Evolutionary conservation across 257 asterid species (phyloP), one percentile per base, ranked within the genome.

Genomic region (Ballota nigra): DNA sequence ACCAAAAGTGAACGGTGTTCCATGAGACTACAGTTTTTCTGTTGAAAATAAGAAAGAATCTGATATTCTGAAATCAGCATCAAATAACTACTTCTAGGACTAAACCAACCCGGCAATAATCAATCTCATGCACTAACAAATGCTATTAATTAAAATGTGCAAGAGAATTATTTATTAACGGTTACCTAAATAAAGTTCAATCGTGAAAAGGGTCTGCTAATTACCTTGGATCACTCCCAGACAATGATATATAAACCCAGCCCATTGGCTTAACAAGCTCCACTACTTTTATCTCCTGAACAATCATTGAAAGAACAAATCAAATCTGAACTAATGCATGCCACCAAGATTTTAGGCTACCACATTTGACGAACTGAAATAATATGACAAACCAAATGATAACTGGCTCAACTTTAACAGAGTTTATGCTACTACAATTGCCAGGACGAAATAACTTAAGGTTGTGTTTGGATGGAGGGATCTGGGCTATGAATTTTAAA

Each of bases 201-300:
- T 8, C 28, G 36, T 8, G 65, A 52, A 5, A 57, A 53, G 62
- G 24, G 24, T 76, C 24, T 60, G 73, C 9, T 55, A 31, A 83
- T 73, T 43, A 91, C 99, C 97, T 87, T 40, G 99, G 96, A 70
- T 92, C 98, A 83, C 69, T 88, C 31, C 98, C 98, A 24, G 99
- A 95, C 81, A 95, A 82, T 22, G 96, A 89, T 66, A 88, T 81
- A 78, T 87, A 80, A 79, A 89, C 86, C 98, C 99, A 95, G 28
- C 98, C 98, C 47, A 85, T 84, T 51, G 99, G 96, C 83, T 89
- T 92, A 78, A 81, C 86, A 74, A 95, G 97, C 71, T 92, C 97
- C 82, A 89, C 91, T 15, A 86, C 73, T 75, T 95, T 95, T 58
- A 89, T 88, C 88, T 95, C 99, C 98, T 94, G 73, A 36, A 68